Percentiles rank a stretch among this genome's conserved stretches.
phyloP scores from a whole-genome alignment of 2,329 filamentous ascomycete species.

The Trichoderma sp. region DNA sequence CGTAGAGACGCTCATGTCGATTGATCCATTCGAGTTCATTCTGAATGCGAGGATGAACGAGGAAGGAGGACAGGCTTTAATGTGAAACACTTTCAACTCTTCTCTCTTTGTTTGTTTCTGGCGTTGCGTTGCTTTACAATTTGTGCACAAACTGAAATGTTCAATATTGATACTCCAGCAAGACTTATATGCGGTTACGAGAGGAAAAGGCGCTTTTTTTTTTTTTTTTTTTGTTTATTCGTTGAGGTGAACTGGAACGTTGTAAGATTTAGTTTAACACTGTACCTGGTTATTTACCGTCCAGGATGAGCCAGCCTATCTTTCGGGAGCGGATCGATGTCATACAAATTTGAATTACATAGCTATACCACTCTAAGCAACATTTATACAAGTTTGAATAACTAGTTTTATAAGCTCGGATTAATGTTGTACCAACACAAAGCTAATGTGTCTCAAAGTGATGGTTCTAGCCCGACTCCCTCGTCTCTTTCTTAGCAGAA shows the following conservation, averaged over 20 bases:
- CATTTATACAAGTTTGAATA: background rate
- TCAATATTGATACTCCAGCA: background rate
- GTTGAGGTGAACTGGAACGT: background rate
- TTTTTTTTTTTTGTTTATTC: no score
- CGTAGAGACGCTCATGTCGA: conserved; percentile 26
- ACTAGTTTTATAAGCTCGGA: background rate
- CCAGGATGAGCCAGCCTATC: background rate
- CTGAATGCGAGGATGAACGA: conserved; percentile 20
- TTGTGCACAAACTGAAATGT: background rate
- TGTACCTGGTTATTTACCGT: background rate
- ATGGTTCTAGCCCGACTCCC: no score
- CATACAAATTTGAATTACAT: background rate
- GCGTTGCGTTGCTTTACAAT: background rate
- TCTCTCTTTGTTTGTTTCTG: background rate
- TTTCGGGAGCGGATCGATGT: background rate
- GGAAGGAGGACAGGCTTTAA: background rate
- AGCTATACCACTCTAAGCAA: background rate
- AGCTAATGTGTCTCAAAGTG: background rate
- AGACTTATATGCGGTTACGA: background rate
- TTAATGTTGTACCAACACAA: background rate
- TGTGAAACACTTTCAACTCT: background rate
- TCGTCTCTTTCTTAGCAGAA: background rate
- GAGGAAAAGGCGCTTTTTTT: background rate
- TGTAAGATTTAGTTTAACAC: background rate
- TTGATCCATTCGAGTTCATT: conserved; percentile 21